Evolutionary conservation across 1,284 basidiomycete genomes (phyloP).

Genomic region (Rhodotorula glutinis): DNA sequence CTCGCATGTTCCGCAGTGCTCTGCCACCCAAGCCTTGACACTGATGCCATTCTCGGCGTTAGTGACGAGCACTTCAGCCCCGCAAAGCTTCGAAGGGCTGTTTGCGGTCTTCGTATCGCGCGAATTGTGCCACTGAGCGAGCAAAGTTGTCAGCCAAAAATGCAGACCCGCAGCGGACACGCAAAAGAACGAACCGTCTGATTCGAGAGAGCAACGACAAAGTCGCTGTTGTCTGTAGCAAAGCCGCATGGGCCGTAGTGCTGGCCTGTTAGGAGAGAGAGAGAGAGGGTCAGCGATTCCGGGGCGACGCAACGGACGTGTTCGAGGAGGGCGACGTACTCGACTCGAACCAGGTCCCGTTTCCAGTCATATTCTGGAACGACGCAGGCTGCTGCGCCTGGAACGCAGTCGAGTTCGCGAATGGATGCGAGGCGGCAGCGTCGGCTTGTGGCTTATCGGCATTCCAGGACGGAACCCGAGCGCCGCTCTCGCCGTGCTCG

Average conservation of each 20-base stretch:
- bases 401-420: conserved; percentile 1
- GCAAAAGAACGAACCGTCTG: conserved; percentile 1
- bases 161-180: too few species aligned
- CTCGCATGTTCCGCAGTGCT: conserved; percentile 18
- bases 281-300: too few species aligned
- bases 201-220: conserved; percentile 19
- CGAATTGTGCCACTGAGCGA: conserved; percentile 19
- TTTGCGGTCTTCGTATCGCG: background rate
- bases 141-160: background rate
- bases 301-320: too few species aligned
- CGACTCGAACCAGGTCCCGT: conserved; percentile 18
- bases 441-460: background rate
- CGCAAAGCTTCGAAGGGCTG: conserved; percentile 8
- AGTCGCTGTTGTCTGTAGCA: conserved; percentile 14
- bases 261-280: background rate
- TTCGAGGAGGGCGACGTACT: background rate
- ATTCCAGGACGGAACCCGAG: background rate
- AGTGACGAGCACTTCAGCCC: conserved; percentile 19
- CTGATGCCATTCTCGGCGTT: conserved; percentile 9
- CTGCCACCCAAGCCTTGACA: conserved; percentile 21
- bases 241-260: conserved; percentile 23
- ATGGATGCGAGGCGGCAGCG: background rate
- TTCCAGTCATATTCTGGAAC: conserved; percentile 11
- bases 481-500: too few species aligned
- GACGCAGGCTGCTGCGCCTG: conserved; percentile 13